Conservation (phyloP, 139 green algal genomes). For the Ostreobium quekettii region DNA sequence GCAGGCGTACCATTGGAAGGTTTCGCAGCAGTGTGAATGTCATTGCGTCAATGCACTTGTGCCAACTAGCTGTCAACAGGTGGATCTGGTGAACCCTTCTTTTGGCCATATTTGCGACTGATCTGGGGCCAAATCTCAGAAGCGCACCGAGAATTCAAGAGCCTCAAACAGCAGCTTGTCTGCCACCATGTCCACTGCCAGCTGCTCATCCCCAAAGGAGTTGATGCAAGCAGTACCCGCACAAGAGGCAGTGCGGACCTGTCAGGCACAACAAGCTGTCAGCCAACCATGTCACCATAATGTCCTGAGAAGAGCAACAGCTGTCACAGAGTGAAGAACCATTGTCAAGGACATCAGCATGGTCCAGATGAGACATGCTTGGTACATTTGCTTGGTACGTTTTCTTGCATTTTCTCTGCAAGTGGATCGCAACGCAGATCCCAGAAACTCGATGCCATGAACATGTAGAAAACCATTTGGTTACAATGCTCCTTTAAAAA, state of each 20-base stretch:
- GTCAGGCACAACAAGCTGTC: not conserved
- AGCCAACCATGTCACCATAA: not conserved
- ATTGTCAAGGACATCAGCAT: too few species aligned
- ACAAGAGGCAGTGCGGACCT: slow-evolving; percentile 85
- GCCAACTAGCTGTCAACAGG: too few species aligned
- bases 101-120: not conserved
- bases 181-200: slow-evolving; percentile 85
- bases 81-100: too few species aligned
- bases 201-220: slow-evolving; percentile 91
- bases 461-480: too few species aligned
- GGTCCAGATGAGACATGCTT: too few species aligned
- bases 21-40: not conserved
- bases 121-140: not conserved
- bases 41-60: not conserved
- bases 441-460: too few species aligned
- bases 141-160: slow-evolving; percentile 60
- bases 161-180: slow-evolving; percentile 94
- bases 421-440: too few species aligned
- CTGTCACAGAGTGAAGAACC: too few species aligned
- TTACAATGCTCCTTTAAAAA: too few species aligned
- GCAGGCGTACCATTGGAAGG: not conserved
- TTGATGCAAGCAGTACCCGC: slow-evolving; percentile 80
- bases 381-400: too few species aligned
- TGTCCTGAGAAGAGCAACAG: not conserved
- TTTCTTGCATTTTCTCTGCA: too few species aligned